Conservation (phyloP, 345 rosid genomes). For the Melaleuca quinquenervia region DNA sequence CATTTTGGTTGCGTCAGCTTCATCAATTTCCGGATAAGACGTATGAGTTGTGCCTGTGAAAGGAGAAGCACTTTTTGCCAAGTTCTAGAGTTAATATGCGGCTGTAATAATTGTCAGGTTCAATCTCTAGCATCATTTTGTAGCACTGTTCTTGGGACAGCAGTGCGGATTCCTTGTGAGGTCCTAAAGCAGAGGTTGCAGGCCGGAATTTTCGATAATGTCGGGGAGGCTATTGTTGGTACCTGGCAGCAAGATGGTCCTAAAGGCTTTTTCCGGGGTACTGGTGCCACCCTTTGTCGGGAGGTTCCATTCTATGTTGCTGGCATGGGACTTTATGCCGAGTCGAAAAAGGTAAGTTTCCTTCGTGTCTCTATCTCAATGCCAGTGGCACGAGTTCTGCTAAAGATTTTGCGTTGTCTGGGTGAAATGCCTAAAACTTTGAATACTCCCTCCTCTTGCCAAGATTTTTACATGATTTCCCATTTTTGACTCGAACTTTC, state of each 20-base stretch:
- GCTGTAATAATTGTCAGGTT: slow-evolving; percentile 36
- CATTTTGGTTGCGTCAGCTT: not conserved
- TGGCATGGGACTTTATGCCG: slow-evolving; percentile 86
- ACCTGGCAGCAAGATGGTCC: slow-evolving; percentile 95
- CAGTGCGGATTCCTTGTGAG: slow-evolving; percentile 92
- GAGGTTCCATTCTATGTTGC: slow-evolving; percentile 97
- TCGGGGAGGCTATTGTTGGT: slow-evolving; percentile 81
- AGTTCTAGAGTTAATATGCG: not conserved
- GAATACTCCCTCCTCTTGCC: not conserved
- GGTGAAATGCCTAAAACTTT: not conserved
- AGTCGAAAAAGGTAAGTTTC: slow-evolving; percentile 80
- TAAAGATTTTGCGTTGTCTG: not conserved
- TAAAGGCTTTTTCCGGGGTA: slow-evolving; percentile 92
- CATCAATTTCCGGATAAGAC: not conserved
- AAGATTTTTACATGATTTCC: not conserved
- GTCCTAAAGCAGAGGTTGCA: slow-evolving; percentile 96
- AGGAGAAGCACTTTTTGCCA: not conserved
- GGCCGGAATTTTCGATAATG: slow-evolving; percentile 82
- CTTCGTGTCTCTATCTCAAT: not conserved
- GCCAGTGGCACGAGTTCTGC: not conserved
- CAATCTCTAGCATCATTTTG: slow-evolving; percentile 93
- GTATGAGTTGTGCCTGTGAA: not conserved
- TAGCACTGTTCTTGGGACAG: slow-evolving; percentile 91
- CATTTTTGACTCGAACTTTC: not conserved
- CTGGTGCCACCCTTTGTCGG: slow-evolving; percentile 92